Evolutionary conservation across 805 yeast species (phyloP).

Genomic region (Wilhelminamyces savonicus): DNA sequence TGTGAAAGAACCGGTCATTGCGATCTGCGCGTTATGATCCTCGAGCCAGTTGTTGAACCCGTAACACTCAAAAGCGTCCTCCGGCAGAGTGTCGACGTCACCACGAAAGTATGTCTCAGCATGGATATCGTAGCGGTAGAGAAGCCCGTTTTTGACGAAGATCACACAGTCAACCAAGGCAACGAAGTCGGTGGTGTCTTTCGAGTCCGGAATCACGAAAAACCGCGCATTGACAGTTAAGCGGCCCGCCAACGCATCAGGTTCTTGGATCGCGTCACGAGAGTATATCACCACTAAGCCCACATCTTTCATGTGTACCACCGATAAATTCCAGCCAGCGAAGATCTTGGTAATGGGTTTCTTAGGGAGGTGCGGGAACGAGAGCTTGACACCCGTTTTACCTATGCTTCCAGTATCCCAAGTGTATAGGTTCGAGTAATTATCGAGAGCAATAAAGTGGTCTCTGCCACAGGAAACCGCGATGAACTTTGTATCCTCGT

Average conservation of each 20-base stretch:
- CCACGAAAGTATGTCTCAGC: constrained; percentile 10
- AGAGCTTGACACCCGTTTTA: constrained; percentile 37
- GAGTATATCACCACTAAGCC: constrained; percentile 58
- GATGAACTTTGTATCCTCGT: constrained; percentile 25
- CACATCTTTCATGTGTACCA: constrained; percentile 39
- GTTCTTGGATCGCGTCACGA: constrained; percentile 17
- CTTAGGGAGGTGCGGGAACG: constrained; percentile 24
- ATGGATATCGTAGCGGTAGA: constrained; percentile 28
- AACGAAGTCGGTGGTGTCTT: constrained; percentile 39
- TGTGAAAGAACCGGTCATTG: constrained; percentile 28
- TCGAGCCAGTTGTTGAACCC: constrained; percentile 26
- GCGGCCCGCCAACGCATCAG: constrained; percentile 4
- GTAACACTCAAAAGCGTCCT: constrained; percentile 13
- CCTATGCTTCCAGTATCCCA: constrained; percentile 49
- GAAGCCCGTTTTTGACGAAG: constrained; percentile 41
- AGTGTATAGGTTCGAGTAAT: constrained; percentile 42
- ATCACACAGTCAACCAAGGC: constrained; percentile 49
- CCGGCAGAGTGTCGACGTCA: constrained; percentile 5
- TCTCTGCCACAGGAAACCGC: constrained; percentile 58
- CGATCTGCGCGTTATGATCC: constrained; percentile 9
- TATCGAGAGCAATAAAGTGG: constrained; percentile 58
- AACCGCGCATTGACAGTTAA: constrained; percentile 26
- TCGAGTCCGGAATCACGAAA: constrained; percentile 36
- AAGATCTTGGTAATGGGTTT: constrained; percentile 38
- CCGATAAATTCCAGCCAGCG: constrained; percentile 65